These are phyloP conservation scores for Lepidium aucheri DNA, from an alignment of 345 rosid species.

Conservation along the genomic window DNA sequence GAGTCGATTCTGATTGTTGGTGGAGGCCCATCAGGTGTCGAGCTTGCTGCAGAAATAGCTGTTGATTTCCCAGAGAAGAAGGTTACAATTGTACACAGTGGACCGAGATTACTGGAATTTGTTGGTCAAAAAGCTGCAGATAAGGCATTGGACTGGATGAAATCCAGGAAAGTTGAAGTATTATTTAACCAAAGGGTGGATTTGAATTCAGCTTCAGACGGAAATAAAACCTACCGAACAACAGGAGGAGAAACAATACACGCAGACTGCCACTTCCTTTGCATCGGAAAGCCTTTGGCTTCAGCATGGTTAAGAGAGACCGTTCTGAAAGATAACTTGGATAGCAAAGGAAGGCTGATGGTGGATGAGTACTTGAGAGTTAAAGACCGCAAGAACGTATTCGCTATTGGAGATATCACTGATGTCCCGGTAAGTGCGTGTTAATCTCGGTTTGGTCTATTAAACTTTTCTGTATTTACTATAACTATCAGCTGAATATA, in stretches of 20 bases:
- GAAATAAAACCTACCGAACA: constrained; percentile 35
- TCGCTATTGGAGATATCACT: constrained; percentile 55
- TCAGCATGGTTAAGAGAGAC: constrained; percentile 56
- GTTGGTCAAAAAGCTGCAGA: constrained; percentile 47
- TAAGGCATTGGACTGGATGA: constrained; percentile 51
- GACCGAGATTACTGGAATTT: constrained; percentile 56
- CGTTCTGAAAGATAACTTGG: constrained; percentile 39
- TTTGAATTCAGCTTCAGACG: constrained; percentile 39
- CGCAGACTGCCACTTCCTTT: constrained; percentile 59
- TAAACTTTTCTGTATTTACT: not conserved
- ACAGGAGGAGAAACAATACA: constrained; percentile 46
- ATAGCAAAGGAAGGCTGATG: constrained; percentile 40
- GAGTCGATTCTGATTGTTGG: constrained; percentile 74
- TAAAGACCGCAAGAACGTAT: constrained; percentile 37
- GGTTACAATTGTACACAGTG: constrained; percentile 55
- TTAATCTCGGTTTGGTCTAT: not conserved
- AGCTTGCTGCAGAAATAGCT: constrained; percentile 84
- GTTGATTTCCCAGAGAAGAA: constrained; percentile 54
- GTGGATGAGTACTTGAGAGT: constrained; percentile 48
- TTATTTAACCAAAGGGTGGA: constrained; percentile 58
- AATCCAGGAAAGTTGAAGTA: constrained; percentile 50
- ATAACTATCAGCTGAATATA: not conserved
- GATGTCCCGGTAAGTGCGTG: constrained; percentile 33
- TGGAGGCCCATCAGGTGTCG: constrained; percentile 94
- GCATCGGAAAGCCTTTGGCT: constrained; percentile 44